Evolutionary conservation across 352 stramenopile genomes (phyloP), one percentile per base, ranked within the genome.

Genomic region (Phytophthora foliorum): DNA sequence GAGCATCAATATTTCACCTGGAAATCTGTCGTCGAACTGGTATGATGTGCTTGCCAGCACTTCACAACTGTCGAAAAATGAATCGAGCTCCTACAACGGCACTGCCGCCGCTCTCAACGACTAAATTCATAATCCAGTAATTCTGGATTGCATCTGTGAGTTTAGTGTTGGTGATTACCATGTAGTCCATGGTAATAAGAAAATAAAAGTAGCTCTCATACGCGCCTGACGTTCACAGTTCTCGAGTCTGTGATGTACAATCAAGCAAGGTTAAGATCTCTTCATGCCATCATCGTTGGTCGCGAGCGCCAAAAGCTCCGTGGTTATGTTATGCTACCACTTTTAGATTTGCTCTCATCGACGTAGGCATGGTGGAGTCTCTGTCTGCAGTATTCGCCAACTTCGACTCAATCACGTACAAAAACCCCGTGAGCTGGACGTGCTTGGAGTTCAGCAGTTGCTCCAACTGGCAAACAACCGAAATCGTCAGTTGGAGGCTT

Each of bases 1-100:
- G 1, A 45, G 17, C 38, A 16, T 2, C 34, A 45, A 42, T 6
- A 4, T 42, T 2, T 45, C 38, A 22, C 19, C 17, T 22, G 38
- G 38, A 19, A 45, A 45, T n/a, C 2, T 60, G 4, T 67, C 46
- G 22, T 46, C 48, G n/a, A 67, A 66, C 25, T 66, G 57, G 57
- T 34, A 32, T 24, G 57, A 42, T 13, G 31, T n/a, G 6, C 42
- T 56, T 24, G 19, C 57, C 14, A 45, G 11, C 17, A 45, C 17
- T 34, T 34, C 29, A 34, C 29, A 13, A 8, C 29, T 8, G 7
- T 34, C 13, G 29, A 13, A 34, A 34, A 34, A 34, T 17, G 34
- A 17, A 11, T 41, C 34, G 4, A 41, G 13, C 14, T n/a, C 14
- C 34, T 19, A 19, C 11, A 19, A 19, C 16, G 34, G n/a, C 34